Evolutionary conservation across 352 stramenopile genomes (phyloP), one percentile per base, ranked within the genome.

Genomic region (Pythium dissimile): DNA sequence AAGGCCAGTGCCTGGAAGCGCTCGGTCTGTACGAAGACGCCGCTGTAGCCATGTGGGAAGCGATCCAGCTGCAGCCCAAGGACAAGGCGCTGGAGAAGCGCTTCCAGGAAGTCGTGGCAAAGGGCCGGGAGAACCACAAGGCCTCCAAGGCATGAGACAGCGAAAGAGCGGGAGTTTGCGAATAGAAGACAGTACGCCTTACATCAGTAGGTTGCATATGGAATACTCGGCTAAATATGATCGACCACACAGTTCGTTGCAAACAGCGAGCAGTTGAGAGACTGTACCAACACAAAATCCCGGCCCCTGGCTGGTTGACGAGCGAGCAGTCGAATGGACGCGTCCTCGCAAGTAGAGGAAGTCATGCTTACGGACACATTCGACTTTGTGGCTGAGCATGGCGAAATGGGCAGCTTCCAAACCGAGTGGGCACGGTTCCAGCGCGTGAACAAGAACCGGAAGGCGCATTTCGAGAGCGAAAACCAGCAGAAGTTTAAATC

Each of bases 1-100:
- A 94, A 62, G 81, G 81, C 15, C 81, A 94, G 73, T 91, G 81
- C 54, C 66, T 94, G 13, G 84, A 94, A 47, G 72, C 79, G 27
- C 70, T 94, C 18, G 68, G 72, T 43, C 66, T 86, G 12, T 93
- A 72, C 47, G 84, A 93, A 59, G 84, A 93, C 39, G 80, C 84
- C 6, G 84, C 84, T 4, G 80, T 71, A 24, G 75, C 80, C 3
- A 81, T 90, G 71, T 93, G 80, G 80, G 65, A 68, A 21, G 83
- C 83, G 15, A 86, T 92, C 39, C 80, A 90, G 44, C 60, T 90
- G 47, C 77, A 82, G 23, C 83, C 83, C 5, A 77, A 84, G 30
- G 78, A 93, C 62, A 79, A 84, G 54, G 47, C 84, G 26, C 63
- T 93, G 7, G 85, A 93, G 69, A 88, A 86, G 59, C 78, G 80